phyloP scores from a whole-genome alignment of 2,329 filamentous ascomycete species.

The Aspergillus fumigatiaffinis region DNA sequence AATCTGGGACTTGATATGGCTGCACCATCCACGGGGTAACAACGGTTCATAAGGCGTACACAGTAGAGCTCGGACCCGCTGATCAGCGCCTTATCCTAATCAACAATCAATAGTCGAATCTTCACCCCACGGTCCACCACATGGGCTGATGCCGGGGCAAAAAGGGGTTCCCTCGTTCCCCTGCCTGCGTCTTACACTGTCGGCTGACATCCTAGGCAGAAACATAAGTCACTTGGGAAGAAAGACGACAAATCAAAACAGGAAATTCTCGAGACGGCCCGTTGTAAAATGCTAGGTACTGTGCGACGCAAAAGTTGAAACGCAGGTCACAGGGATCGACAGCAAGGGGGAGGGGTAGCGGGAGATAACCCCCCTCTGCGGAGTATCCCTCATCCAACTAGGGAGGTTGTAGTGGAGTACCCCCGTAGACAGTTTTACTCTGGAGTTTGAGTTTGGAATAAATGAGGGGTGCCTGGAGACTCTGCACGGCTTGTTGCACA shows the following conservation, averaged over 20 bases:
- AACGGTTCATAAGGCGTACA: too few species aligned
- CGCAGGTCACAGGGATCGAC: background rate
- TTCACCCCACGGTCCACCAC: background rate
- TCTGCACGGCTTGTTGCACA: background rate
- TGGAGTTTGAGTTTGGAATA: too few species aligned
- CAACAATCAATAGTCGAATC: background rate
- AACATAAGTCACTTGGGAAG: too few species aligned
- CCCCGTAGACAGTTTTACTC: too few species aligned
- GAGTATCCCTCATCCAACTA: too few species aligned
- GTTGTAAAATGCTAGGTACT: too few species aligned
- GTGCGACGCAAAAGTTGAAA: background rate
- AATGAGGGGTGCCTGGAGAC: background rate
- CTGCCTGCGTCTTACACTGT: background rate
- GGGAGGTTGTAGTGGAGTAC: too few species aligned
- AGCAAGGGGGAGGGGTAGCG: background rate
- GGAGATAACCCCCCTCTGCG: background rate
- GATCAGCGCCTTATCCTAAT: background rate
- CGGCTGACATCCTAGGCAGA: too few species aligned
- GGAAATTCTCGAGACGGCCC: background rate
- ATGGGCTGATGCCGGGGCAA: background rate
- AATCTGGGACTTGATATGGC: background rate
- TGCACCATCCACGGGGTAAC: background rate
- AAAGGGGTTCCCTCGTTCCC: background rate
- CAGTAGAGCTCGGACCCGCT: background rate
- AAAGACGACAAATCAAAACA: background rate